These are phyloP conservation scores for Botrytis tulipae DNA, from an alignment of 2,329 filamentous ascomycete species.

Conservation along the genomic window DNA sequence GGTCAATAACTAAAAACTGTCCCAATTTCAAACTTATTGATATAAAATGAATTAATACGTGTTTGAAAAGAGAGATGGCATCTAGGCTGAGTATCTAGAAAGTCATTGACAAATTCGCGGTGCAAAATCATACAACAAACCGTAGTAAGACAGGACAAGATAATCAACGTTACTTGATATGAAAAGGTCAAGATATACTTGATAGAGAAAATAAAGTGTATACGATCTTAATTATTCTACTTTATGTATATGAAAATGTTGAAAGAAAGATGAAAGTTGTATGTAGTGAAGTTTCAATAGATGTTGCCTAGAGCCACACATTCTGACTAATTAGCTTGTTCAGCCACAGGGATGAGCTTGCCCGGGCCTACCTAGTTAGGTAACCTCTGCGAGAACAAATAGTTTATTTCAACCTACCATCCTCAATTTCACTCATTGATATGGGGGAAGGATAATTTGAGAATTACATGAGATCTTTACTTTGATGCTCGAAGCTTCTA, in stretches of 20 bases:
- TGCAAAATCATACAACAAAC: neutral
- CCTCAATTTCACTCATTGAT: neutral
- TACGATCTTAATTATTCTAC: neutral
- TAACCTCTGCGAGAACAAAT: neutral
- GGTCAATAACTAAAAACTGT: neutral
- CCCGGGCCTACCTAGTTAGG: neutral
- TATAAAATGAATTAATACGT: neutral
- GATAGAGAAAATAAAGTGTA: neutral
- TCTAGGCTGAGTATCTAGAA: neutral
- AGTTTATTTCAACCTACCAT: neutral
- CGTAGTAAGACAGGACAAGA: neutral
- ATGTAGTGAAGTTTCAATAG: neutral
- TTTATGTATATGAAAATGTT: neutral
- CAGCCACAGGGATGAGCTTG: neutral
- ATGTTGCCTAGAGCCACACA: neutral
- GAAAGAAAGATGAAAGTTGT: neutral
- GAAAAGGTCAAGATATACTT: neutral
- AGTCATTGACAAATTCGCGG: neutral
- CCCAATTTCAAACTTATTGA: neutral
- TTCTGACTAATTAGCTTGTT: neutral
- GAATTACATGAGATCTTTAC: constrained; percentile 42
- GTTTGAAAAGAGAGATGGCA: neutral
- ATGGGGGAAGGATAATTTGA: constrained; percentile 28
- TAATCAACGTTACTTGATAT: neutral
- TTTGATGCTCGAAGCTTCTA: constrained; percentile 51